Conservation (phyloP, 306 rosid genomes). For the Abrus precatorius region DNA sequence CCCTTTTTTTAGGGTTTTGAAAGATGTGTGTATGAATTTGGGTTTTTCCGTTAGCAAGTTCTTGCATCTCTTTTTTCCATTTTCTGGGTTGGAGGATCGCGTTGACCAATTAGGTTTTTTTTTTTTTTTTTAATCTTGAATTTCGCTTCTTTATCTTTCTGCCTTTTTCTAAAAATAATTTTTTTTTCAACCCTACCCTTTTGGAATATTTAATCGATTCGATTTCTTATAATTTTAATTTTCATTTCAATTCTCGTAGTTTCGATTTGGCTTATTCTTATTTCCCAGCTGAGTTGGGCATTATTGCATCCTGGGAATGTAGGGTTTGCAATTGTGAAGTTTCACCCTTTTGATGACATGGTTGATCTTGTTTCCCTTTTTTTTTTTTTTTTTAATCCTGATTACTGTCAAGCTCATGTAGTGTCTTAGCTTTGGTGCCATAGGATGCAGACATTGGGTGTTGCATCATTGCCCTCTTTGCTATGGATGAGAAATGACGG, state of each 20-base stretch:
- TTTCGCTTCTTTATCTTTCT: background rate
- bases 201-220: conserved; percentile 18
- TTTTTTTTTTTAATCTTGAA: background rate
- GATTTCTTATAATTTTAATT: background rate
- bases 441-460: conserved; percentile 23
- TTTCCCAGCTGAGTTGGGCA: conserved; percentile 16
- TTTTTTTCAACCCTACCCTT: background rate
- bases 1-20: background rate
- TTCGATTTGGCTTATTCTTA: conserved; percentile 21
- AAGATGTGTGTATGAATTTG: conserved; percentile 5
- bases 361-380: conserved; percentile 8
- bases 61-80: background rate
- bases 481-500: conserved; percentile 19
- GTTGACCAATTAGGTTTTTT: conserved; percentile 39
- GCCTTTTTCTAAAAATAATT: background rate
- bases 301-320: conserved; percentile 15
- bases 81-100: conserved; percentile 36
- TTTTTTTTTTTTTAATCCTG: background rate
- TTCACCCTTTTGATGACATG: conserved; percentile 35
- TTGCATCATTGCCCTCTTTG: background rate
- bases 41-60: background rate
- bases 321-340: conserved; percentile 23
- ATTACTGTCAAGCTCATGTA: conserved; percentile 18
- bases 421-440: conserved; percentile 30
- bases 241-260: background rate